Base-by-base conservation (phyloP, 495 filamentous ascomycete genomes). In the Tuber magnatum region DNA sequence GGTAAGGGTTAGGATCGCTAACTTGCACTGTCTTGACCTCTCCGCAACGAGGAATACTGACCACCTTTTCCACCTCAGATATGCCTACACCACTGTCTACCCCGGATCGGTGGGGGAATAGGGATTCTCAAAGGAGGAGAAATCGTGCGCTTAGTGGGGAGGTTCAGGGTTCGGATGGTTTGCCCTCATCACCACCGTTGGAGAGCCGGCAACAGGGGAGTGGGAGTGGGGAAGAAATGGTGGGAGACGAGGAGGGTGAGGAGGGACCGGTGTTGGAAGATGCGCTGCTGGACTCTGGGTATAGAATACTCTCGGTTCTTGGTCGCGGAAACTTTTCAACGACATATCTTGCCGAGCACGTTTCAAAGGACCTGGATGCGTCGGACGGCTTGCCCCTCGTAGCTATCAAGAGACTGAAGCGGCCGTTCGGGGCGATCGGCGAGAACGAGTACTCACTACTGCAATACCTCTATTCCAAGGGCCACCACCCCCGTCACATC, bases 361-460 rank as follows among this genome's bases (percentile, higher is more conserved):
- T 71, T 48, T 75, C 74, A 0, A 77, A 56, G 2, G 71, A 73
- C 43, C 70, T 75, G 24, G 78, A 77, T 16, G 74, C 75, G 3
- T 71, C 74, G 22, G 79, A 77, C 39, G 48, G 44, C 24, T 56
- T 42, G 12, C 73, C 61, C 3, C 35, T 48, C 0, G 79, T 81
- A 7, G 80, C 80, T 3, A 80, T 81, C 71, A 81, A 81, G 44
- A 70, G 80, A 24, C 28, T 81, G 42, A 77, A 81, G 43, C 44
- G 48, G 7, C 56, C 70, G 12, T 78, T 69, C 68, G 73, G 73
- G 48, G 68, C 76, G 14, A 78, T 81, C 28, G 80, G 80, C 42
- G 75, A 81, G 73, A 75, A 81, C 42, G 80, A 81, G 70, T 81
- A 75, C 68, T 70, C 73, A 18, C 51, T 81, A 7, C 80, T 81